phyloP scores from a whole-genome alignment of 169 alveolate genomes.

The Cryptosporidium xiaoi region DNA sequence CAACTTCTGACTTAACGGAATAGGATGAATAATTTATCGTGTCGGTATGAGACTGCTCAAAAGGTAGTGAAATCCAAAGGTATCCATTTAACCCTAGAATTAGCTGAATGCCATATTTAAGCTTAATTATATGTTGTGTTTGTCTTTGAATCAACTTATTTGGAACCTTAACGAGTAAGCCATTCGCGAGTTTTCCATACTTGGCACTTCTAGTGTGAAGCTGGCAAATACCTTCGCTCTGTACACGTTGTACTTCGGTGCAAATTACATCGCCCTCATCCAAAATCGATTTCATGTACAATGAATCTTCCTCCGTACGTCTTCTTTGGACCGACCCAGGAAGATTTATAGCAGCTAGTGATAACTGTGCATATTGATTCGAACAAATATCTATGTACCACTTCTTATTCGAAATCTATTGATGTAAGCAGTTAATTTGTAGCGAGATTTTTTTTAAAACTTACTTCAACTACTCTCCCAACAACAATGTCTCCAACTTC shows the following conservation, averaged over 20 bases:
- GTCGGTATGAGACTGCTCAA: slow-evolving; percentile 75
- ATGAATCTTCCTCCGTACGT: slow-evolving; percentile 90
- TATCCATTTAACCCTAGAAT: slow-evolving; percentile 92
- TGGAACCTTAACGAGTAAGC: slow-evolving; percentile 87
- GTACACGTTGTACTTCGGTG: slow-evolving; percentile 91
- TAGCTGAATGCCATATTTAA: slow-evolving; percentile 84
- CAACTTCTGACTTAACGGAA: slow-evolving; percentile 48
- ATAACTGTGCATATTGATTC: slow-evolving; percentile 86
- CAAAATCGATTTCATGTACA: slow-evolving; percentile 89
- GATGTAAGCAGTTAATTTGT: neutral
- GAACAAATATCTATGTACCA: slow-evolving; percentile 93
- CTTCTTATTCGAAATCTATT: slow-evolving; percentile 68
- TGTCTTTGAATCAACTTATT: slow-evolving; percentile 87
- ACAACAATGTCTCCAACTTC: slow-evolving; percentile 88
- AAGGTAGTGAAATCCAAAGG: slow-evolving; percentile 82
- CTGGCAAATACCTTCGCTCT: slow-evolving; percentile 85
- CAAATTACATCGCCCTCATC: slow-evolving; percentile 90
- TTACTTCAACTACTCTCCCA: slow-evolving; percentile 84
- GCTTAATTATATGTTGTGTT: slow-evolving; percentile 88
- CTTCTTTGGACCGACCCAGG: slow-evolving; percentile 90
- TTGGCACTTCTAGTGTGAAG: slow-evolving; percentile 91
- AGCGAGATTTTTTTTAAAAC: slow-evolving; percentile 12
- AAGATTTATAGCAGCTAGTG: slow-evolving; percentile 90
- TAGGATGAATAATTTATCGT: slow-evolving; percentile 60
- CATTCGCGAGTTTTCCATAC: slow-evolving; percentile 91